These are phyloP conservation scores for Magnolia sinica DNA, from an alignment of 164 flowering plant genomes.

Conservation along the genomic window DNA sequence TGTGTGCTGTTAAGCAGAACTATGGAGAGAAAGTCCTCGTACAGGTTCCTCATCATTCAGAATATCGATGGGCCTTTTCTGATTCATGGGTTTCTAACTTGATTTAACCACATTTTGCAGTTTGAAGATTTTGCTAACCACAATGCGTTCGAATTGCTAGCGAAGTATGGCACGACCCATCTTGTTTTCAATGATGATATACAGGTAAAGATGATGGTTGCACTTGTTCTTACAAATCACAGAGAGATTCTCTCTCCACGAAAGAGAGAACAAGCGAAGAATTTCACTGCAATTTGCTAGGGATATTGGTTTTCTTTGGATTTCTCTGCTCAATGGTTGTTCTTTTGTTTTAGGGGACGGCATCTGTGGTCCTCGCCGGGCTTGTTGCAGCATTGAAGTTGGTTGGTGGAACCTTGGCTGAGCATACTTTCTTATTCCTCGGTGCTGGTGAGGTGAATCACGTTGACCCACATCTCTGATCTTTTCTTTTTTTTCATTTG, in stretches of 20 bases:
- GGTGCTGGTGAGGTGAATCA: constrained; percentile 87
- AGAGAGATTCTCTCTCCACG: neutral
- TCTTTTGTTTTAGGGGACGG: constrained; percentile 65
- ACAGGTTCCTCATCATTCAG: constrained; percentile 45
- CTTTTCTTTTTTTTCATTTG: neutral
- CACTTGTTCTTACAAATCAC: neutral
- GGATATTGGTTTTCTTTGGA: neutral
- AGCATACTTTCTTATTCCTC: constrained; percentile 82
- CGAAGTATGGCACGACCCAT: constrained; percentile 63
- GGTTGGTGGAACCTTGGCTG: constrained; percentile 63
- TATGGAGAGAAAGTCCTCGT: constrained; percentile 87
- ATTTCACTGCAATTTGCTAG: neutral
- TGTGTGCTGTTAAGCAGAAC: constrained; percentile 83
- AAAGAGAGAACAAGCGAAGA: neutral
- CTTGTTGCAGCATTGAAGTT: constrained; percentile 68
- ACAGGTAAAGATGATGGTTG: constrained; percentile 46
- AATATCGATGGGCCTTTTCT: neutral
- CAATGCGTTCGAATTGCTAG: constrained; percentile 75
- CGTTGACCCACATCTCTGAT: neutral
- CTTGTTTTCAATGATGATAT: constrained; percentile 94
- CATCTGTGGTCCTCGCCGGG: constrained; percentile 91
- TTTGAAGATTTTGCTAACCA: constrained; percentile 97
- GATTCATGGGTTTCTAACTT: neutral
- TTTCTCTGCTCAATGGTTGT: constrained; percentile 2
- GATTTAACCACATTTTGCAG: constrained; percentile 31